These are phyloP conservation scores for Penicillium odoratum DNA, from an alignment of 495 filamentous ascomycete genomes.

Conservation along the genomic window DNA sequence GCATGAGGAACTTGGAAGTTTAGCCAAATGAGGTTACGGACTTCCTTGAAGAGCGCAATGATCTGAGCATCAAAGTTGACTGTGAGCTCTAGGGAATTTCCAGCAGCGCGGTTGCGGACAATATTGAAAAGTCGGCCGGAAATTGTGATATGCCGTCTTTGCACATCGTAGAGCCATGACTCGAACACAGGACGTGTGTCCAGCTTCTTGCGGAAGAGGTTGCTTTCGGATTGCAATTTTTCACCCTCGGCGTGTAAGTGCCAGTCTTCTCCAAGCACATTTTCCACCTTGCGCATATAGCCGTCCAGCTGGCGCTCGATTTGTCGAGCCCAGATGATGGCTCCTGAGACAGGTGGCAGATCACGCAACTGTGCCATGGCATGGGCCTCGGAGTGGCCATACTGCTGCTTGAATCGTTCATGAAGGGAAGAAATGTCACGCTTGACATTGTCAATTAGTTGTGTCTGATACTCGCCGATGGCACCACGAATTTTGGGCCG, in stretches of 20 bases:
- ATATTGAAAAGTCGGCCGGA: slow-evolving; percentile 90
- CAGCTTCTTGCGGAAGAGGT: slow-evolving; percentile 91
- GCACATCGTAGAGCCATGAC: slow-evolving; percentile 89
- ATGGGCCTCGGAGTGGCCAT: slow-evolving; percentile 95
- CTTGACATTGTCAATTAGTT: slow-evolving; percentile 96
- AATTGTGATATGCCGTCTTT: slow-evolving; percentile 82
- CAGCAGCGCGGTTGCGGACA: slow-evolving; percentile 77
- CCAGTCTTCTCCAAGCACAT: slow-evolving; percentile 93
- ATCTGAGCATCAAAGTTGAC: slow-evolving; percentile 98
- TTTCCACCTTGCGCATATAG: slow-evolving; percentile 97
- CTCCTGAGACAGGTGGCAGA: slow-evolving; percentile 90
- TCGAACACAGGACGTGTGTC: slow-evolving; percentile 92
- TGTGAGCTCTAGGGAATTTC: slow-evolving; percentile 78
- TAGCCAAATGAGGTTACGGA: slow-evolving; percentile 92
- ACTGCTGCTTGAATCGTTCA: slow-evolving; percentile 97
- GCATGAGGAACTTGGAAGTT: slow-evolving; percentile 89
- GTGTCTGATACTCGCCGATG: slow-evolving; percentile 95
- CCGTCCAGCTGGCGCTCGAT: slow-evolving; percentile 92
- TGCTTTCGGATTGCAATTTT: slow-evolving; percentile 84
- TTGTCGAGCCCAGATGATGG: slow-evolving; percentile 95
- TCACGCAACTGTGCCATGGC: slow-evolving; percentile 96
- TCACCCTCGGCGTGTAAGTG: slow-evolving; percentile 90
- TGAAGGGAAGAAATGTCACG: slow-evolving; percentile 89
- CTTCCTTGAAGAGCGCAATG: slow-evolving; percentile 97
- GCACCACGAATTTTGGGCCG: slow-evolving; percentile 96